Evolutionary conservation across 2,329 filamentous ascomycete species (phyloP), one percentile per base, ranked within the genome.

Genomic region (Pezicula radicicola): DNA sequence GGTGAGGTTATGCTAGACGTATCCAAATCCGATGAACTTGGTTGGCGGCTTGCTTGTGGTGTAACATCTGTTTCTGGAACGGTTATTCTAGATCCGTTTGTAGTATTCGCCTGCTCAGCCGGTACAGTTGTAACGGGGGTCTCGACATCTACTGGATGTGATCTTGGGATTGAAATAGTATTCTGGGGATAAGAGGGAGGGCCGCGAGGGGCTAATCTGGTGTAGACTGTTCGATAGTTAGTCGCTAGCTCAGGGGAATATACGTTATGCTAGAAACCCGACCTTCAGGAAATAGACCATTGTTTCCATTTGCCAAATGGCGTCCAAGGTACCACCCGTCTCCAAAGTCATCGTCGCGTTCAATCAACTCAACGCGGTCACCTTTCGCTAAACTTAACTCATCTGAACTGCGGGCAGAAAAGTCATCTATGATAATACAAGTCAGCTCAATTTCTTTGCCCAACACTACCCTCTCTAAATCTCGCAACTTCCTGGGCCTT

Each of bases 331-430:
- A 95, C 89, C 88, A 92, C 49, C 90, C 89, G 70, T 95, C 89
- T 55, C 88, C 88, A 68, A 94, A 95, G 68, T 94, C 89, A 68
- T 94, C 89, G 68, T 94, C 89, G 63, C 89, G 81, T 72, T 94
- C 89, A 58, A 93, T 83, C 56, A 95, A 74, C 73, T 93, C 87
- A 55, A 95, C 87, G 57, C 88, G 84, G 64, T 94, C 89, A 62
- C 89, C 92, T 66, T 95, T 95, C 50, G 83, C 77, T 59, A 99
- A 78, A 62, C 84, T 95, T 66, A 99, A 79, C 77, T 99, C 94
- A 72, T 99, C 94, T 52, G 89, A 88, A 70, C 91, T 95, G 60
- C 94, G 85, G 52, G 93, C 92, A 61, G 85, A 77, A 70, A 99
- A 97, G 72, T 97, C 91, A 73, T 99, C 91, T 96, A 45, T 10